A percentile compares a stretch with the other conserved stretches of the same genome.
Evolutionary conservation across 495 filamentous ascomycete species (phyloP).

Genomic region (Diplogelasinospora grovesii): DNA sequence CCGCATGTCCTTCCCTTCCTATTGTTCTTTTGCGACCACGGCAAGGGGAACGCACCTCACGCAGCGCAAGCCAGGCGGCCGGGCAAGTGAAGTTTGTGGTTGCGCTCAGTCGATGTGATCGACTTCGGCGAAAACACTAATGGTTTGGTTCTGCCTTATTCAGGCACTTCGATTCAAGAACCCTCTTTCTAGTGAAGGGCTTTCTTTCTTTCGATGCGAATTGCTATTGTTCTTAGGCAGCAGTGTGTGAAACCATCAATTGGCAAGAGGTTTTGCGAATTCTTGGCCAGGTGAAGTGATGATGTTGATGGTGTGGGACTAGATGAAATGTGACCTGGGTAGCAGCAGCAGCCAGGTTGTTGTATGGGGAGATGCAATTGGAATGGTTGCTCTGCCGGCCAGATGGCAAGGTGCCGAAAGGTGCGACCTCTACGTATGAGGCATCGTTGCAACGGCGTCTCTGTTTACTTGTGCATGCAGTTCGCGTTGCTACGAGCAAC

Average conservation of each 20-base stretch:
- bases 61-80: slow-evolving; percentile 68
- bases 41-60: slow-evolving; percentile 47
- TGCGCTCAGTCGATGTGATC: slow-evolving; percentile 36
- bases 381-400: slow-evolving; percentile 17
- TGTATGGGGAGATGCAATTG: slow-evolving; percentile 12
- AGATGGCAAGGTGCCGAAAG: slow-evolving; percentile 3
- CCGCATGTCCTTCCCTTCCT: slow-evolving; percentile 6
- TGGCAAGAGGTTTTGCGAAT: slow-evolving; percentile 1
- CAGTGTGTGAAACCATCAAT: slow-evolving; percentile 5
- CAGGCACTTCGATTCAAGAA: slow-evolving; percentile 8
- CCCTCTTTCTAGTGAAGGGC: not conserved
- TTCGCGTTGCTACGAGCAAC: slow-evolving; percentile 13
- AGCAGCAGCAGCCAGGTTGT: slow-evolving; percentile 10
- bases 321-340: slow-evolving; percentile 6
- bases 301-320: no score
- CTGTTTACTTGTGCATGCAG: slow-evolving; percentile 18
- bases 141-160: slow-evolving; percentile 6
- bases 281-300: no score
- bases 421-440: slow-evolving; percentile 6
- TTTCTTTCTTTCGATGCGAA: not conserved
- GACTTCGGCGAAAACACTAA: slow-evolving; percentile 13
- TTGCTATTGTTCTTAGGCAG: not conserved
- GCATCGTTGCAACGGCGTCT: slow-evolving; percentile 10
- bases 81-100: slow-evolving; percentile 41
- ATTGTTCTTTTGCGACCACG: not conserved